These are phyloP conservation scores for Porphyrellus sp. DNA, from an alignment of 1,284 basidiomycete species.

Conservation along the genomic window DNA sequence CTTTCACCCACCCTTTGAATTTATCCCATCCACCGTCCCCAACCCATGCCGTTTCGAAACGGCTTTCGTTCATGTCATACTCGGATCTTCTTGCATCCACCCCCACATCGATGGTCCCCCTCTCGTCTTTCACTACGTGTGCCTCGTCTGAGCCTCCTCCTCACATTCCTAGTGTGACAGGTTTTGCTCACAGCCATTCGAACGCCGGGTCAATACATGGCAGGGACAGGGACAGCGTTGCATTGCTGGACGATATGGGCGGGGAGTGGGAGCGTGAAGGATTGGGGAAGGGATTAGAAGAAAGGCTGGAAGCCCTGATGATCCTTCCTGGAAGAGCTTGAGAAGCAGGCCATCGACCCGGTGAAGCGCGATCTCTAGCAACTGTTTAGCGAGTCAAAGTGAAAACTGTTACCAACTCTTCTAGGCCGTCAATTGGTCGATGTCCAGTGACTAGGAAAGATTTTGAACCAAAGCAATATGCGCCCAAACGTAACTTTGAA, in stretches of 20 bases:
- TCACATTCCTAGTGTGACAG: slow-evolving; percentile 59
- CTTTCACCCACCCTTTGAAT: slow-evolving; percentile 24
- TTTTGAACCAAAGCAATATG: slow-evolving; percentile 1
- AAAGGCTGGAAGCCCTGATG: slow-evolving; percentile 64
- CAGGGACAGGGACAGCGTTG: slow-evolving; percentile 40
- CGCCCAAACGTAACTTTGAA: slow-evolving; percentile 10
- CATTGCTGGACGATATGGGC: slow-evolving; percentile 54
- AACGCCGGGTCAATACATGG: slow-evolving; percentile 25
- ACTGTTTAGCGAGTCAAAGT: neutral
- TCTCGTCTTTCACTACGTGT: slow-evolving; percentile 67
- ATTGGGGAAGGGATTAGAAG: slow-evolving; percentile 74
- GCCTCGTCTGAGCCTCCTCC: slow-evolving; percentile 57
- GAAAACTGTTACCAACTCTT: neutral
- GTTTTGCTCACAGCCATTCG: slow-evolving; percentile 36
- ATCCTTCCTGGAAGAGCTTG: slow-evolving; percentile 27
- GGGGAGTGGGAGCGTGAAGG: slow-evolving; percentile 85
- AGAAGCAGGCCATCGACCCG: neutral
- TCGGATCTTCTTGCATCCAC: slow-evolving; percentile 77
- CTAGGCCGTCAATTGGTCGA: neutral
- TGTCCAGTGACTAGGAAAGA: neutral
- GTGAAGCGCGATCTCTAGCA: neutral
- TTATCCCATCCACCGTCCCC: slow-evolving; percentile 56
- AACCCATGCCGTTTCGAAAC: slow-evolving; percentile 49
- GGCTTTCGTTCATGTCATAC: slow-evolving; percentile 83
- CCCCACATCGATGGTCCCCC: slow-evolving; percentile 65